Evolutionary conservation across 2,329 filamentous ascomycete genomes (phyloP), one percentile per base, ranked within the genome.

Genomic region (Fusarium mexicanum): DNA sequence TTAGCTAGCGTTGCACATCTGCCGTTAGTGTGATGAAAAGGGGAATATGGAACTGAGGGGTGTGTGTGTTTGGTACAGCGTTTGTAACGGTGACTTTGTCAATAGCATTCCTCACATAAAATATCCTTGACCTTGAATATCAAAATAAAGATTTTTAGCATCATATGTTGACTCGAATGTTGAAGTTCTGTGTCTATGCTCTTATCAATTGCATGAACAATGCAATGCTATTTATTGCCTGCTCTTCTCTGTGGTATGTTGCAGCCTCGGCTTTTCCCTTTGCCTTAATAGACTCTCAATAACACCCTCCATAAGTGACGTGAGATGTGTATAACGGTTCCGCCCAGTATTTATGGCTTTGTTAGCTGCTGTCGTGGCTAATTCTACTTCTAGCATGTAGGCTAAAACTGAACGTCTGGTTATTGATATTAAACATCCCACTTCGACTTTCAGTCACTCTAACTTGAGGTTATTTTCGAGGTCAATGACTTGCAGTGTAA

Each of bases 1-100:
- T 69, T 57, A 59, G 26, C 35, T 65, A 65, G 61, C 44, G 44
- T 22, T 46, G 51, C 50, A 43, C 54, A 63, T 67, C 60, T 71
- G 47, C 38, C 37, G 59, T 50, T 73, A 53, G 47, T 22, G 50
- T 37, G 24, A 46, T 35, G 35, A 40, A 50, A 51, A 47, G 14
- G 54, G 37, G 31, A 67, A n/a, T 65, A 2, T 46, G 59, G 41
- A 50, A 43, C 37, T 31, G 13, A 37, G 13, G 44, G 24, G 22
- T 38, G 43, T 24, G 35, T 24, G 24, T 47, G 24, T 58, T 22
- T 37, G 11, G 18, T 35, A 24, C n/a, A 41, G n/a, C 41, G 24
- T 38, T 41, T 64, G n/a, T 33, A 40, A 24, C 13, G 18, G 26
- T 41, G 26, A 24, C 35, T 47, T 47, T 18, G 26, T 46, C 60